Evolutionary conservation across 768 basidiomycete species (phyloP), one percentile per base, ranked within the genome.

Genomic region (Agrocybe chaxingu): DNA sequence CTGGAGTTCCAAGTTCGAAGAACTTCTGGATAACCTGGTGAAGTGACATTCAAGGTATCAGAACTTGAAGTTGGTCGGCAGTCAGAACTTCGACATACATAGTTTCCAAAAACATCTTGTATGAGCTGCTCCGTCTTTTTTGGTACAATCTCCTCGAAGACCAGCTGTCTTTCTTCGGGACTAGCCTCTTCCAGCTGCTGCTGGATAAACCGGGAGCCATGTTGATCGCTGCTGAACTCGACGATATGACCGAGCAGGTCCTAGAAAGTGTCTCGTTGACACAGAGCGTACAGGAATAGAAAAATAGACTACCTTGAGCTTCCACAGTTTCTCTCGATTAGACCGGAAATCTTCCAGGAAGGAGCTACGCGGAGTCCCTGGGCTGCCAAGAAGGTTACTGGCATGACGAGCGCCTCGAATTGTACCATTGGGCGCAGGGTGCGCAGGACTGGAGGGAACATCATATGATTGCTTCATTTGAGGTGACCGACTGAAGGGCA

Each of bases 171-270:
- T 60, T 93, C 92, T 52, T 92, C 91, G 35, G 76, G 75, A n/a
- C 81, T 76, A 4, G 92, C 55, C 9, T 34, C 29, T 43, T 62
- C 62, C 9, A 98, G 75, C 62, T 88, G 87, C 59, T 89, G 84
- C 65, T 98, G 96, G 53, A 99, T 94, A 67, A 98, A 93, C 7
- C 96, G 84, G n/a, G 94, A 97, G n/a, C 94, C 96, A 55, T 95
- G 89, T 63, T 97, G 95, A 67, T 98, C 96, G 10, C 83, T 82
- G 51, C 90, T 87, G 65, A 99, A 99, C 66, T 98, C 96, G 36
- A 90, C 85, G 48, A 96, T 67, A 64, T 89, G 80, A 7, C 91
- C 91, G 40, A 78, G 76, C 55, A 99, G 85, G 60, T 96, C 92
- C 96, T 98, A 58, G 8, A 13, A 33, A 30, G 29, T 34, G 11